Conservation (phyloP, 106 monocot species). For the Allium sativum region DNA sequence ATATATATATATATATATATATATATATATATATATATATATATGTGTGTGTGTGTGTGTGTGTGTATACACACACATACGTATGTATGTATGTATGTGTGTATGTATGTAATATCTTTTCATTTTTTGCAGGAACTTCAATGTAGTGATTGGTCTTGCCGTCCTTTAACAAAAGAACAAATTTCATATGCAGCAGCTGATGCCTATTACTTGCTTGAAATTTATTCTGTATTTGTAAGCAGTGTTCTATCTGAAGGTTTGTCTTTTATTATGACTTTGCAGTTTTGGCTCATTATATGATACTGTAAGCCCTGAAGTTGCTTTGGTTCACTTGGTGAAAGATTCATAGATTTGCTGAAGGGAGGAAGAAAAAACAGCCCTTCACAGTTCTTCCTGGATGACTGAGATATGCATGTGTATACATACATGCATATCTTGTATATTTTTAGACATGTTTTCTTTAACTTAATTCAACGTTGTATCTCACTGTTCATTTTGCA, state of each 20-base stretch:
- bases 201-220: conserved; percentile 88
- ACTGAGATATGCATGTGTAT: no score
- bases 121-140: conserved; percentile 63
- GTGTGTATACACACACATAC: neutral
- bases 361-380: no score
- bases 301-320: no score
- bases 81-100: no score
- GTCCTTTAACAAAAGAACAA: conserved; percentile 75
- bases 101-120: neutral
- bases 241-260: conserved; percentile 42
- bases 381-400: no score
- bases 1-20: neutral
- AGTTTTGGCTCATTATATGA: no score
- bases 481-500: no score
- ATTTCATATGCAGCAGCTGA: conserved; percentile 86
- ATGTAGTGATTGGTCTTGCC: conserved; percentile 91
- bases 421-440: no score
- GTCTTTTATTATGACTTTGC: neutral
- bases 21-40: neutral
- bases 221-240: conserved; percentile 52
- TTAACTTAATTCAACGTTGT: no score
- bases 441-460: no score
- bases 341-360: no score
- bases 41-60: neutral
- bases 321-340: no score